A percentile compares a stretch with the other conserved stretches of the same genome.
Conservation (phyloP, 139 green algal species). For the Dunaliella primolecta region DNA sequence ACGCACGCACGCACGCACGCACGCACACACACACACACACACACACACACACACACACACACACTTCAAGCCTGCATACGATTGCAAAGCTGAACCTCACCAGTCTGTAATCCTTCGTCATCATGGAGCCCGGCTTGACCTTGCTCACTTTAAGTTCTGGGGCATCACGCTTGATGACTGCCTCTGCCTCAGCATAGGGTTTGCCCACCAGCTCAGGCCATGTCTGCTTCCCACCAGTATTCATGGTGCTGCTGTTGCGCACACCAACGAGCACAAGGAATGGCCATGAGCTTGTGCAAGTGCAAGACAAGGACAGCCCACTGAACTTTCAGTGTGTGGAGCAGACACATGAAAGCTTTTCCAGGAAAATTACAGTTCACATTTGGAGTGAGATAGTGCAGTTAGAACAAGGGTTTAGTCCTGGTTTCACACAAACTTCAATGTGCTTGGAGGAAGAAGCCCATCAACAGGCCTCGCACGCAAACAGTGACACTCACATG, state of each 20-base stretch:
- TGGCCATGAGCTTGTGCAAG: too few species aligned
- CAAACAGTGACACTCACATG: too few species aligned
- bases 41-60: not conserved
- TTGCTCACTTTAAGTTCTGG: not conserved
- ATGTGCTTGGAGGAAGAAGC: too few species aligned
- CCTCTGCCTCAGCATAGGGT: not conserved
- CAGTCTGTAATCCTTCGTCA: not conserved
- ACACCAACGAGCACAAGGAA: not conserved
- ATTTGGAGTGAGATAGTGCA: too few species aligned
- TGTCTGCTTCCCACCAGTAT: not conserved
- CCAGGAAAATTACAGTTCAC: not conserved
- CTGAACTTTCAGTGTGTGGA: not conserved
- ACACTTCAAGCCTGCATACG: not conserved
- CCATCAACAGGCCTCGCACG: too few species aligned
- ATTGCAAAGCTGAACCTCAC: not conserved
- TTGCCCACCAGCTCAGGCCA: not conserved
- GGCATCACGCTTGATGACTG: not conserved
- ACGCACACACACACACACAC: not conserved
- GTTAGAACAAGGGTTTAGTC: too few species aligned
- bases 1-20: too few species aligned
- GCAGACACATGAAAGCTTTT: not conserved
- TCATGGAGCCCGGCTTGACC: not conserved
- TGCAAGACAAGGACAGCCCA: not conserved
- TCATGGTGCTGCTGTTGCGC: not conserved
- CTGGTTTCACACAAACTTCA: too few species aligned